A percentile compares a stretch with the other conserved stretches of the same genome.
phyloP scores from a whole-genome alignment of 495 filamentous ascomycete genomes.

The Lophium mytilinum region DNA sequence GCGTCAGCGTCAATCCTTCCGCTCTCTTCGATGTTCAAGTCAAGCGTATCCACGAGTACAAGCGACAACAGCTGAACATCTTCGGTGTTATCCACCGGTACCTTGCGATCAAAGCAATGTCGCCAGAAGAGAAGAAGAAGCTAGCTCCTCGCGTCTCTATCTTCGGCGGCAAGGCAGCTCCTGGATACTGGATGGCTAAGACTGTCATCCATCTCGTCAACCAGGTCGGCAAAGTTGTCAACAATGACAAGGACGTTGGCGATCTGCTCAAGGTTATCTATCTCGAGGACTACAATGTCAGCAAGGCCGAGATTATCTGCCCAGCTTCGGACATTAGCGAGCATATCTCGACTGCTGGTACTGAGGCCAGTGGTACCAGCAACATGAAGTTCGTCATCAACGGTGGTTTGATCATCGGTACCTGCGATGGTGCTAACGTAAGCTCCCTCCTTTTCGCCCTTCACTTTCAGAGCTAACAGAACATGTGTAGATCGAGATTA shows the following conservation, averaged over 20 bases:
- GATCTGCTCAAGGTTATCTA: slow-evolving; percentile 96
- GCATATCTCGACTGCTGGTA: slow-evolving; percentile 97
- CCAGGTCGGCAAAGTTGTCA: slow-evolving; percentile 82
- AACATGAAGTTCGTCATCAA: slow-evolving; percentile 99
- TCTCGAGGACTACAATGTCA: slow-evolving; percentile 97
- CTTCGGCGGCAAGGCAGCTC: slow-evolving; percentile 95
- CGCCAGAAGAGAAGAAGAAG: slow-evolving; percentile 78
- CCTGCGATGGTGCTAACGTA: slow-evolving; percentile 95
- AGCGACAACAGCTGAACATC: slow-evolving; percentile 97
- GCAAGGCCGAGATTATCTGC: slow-evolving; percentile 93
- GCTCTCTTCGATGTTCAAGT: slow-evolving; percentile 95
- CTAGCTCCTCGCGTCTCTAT: slow-evolving; percentile 87
- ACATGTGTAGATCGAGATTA: slow-evolving; percentile 76
- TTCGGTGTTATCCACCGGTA: slow-evolving; percentile 97
- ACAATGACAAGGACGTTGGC: slow-evolving; percentile 82
- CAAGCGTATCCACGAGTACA: slow-evolving; percentile 99
- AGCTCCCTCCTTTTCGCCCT: slow-evolving; percentile 30
- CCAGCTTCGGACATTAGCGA: slow-evolving; percentile 95
- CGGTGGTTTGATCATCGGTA: slow-evolving; percentile 93
- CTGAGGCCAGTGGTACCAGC: slow-evolving; percentile 60
- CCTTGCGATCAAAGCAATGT: slow-evolving; percentile 77
- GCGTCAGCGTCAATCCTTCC: slow-evolving; percentile 74
- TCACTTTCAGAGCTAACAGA: neutral
- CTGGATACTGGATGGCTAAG: slow-evolving; percentile 99
- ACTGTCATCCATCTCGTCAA: slow-evolving; percentile 96